These are phyloP conservation scores for Saksenaea oblongispora DNA, from an alignment of 371 early-diverging fungal genomes.

Conservation along the genomic window DNA sequence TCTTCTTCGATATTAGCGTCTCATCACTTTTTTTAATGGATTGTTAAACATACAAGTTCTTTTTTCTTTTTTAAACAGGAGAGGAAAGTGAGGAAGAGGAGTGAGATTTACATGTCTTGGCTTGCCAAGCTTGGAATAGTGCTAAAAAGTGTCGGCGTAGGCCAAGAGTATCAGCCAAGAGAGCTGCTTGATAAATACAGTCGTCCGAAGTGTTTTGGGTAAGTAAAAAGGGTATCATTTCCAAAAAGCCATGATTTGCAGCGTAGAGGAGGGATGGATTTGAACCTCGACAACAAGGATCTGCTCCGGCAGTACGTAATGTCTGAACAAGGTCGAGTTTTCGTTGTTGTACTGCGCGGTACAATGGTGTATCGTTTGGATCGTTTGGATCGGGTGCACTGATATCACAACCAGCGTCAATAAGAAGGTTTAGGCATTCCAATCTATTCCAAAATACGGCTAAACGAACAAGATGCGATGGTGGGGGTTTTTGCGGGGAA, in stretches of 20 bases:
- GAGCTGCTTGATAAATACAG: slow-evolving; percentile 31
- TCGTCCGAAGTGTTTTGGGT: slow-evolving; percentile 32
- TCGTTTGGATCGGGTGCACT: slow-evolving; percentile 3
- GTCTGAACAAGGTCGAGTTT: slow-evolving; percentile 46
- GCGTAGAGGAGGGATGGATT: slow-evolving; percentile 46
- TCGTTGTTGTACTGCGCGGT: slow-evolving; percentile 44
- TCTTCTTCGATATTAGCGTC: too few species aligned
- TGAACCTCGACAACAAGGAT: slow-evolving; percentile 28
- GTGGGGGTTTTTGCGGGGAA: not conserved
- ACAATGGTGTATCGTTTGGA: slow-evolving; percentile 21
- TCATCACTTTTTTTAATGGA: too few species aligned
- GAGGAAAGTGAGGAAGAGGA: not conserved
- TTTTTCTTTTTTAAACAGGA: not conserved
- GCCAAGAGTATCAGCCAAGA: slow-evolving; percentile 23
- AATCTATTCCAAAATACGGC: slow-evolving; percentile 35
- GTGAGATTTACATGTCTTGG: not conserved
- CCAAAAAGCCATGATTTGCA: slow-evolving; percentile 42
- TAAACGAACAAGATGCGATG: slow-evolving; percentile 1
- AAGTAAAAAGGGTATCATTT: slow-evolving; percentile 38
- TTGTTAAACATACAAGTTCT: too few species aligned
- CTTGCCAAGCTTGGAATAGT: not conserved
- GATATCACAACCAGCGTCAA: slow-evolving; percentile 24
- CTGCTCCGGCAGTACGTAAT: slow-evolving; percentile 23
- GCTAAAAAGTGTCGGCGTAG: slow-evolving; percentile 13
- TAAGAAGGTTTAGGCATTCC: slow-evolving; percentile 34